Evolutionary conservation across 805 yeast genomes (phyloP), one percentile per base, ranked within the genome.

Genomic region (Citeromyces nyonsensis): DNA sequence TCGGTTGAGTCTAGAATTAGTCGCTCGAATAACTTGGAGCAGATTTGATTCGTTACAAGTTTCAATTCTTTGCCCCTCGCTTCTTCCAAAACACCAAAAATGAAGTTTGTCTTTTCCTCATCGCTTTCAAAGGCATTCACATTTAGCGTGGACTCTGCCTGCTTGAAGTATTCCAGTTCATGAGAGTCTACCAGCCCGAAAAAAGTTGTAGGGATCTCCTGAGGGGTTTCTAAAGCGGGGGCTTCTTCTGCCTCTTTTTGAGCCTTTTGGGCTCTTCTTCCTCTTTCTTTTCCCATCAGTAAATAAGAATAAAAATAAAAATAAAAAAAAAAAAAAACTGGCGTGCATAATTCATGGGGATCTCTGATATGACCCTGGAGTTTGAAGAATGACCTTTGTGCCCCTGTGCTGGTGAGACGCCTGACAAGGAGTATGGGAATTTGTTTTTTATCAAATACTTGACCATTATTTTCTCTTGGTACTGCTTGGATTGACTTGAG

Each of bases 21-120:
- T 47, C 98, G 64, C 54, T 88, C 98, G 61, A 91, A 65, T 36
- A 91, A 62, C 50, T 88, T 88, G 15, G 97, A 88, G 52, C 96
- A 85, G 36, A 88, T 84, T 48, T 86, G 96, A 47, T 88, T 86
- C 3, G 95, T 88, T 4, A 81, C 95, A 27, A 88, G 62, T 52
- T 91, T 88, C 42, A 91, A 59, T 53, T 88, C 97, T 44, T 86
- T 85, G 2, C 95, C 95, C 31, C 66, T 63, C 14, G 85, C 69
- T 57, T 91, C 98, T 40, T 78, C 88, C 41, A 86, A 63, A 2
- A 88, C 81, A 43, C 91, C 76, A 3, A 66, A 53, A 22, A 83
- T 73, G 45, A 88, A 85, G 2, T 78, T 76, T 6, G 51, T 52
- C 42, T 75, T 68, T 40, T 86, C 96, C 34, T 82, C 94, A 4